A percentile compares a stretch with the other conserved stretches of the same genome.
phyloP scores from a whole-genome alignment of 2,329 filamentous ascomycete species.

The Verticillium nonalfalfae region DNA sequence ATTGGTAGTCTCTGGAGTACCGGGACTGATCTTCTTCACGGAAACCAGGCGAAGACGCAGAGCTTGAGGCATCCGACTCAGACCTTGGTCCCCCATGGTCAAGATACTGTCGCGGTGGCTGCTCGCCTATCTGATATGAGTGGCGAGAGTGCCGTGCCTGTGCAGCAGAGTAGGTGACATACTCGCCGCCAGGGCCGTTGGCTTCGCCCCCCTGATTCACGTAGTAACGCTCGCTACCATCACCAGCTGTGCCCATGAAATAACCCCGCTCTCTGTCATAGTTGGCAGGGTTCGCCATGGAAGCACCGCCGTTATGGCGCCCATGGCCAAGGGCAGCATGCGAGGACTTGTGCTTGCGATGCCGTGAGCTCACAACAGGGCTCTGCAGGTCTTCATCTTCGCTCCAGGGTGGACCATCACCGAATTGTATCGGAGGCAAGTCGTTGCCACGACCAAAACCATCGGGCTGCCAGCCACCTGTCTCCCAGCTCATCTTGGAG shows the following conservation, averaged over 20 bases:
- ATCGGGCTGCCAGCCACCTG: constrained; percentile 40
- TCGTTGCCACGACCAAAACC: constrained; percentile 52
- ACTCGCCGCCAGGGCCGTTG: constrained; percentile 72
- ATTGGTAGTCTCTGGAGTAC: constrained; percentile 88
- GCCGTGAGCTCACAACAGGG: constrained; percentile 77
- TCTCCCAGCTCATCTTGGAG: constrained; percentile 53
- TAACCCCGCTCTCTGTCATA: constrained; percentile 59
- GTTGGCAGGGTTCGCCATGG: constrained; percentile 39
- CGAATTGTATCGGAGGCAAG: constrained; percentile 75
- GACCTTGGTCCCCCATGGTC: constrained; percentile 45
- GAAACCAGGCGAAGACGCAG: constrained; percentile 51
- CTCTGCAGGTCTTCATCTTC: constrained; percentile 94
- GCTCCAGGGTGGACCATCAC: constrained; percentile 85
- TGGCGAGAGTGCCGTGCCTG: constrained; percentile 52
- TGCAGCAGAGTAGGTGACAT: constrained; percentile 69
- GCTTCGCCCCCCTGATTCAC: constrained; percentile 62
- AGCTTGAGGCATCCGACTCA: constrained; percentile 53
- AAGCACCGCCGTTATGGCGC: constrained; percentile 35
- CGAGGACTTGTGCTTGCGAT: constrained; percentile 78
- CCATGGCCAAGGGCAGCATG: constrained; percentile 37
- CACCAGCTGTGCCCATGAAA: constrained; percentile 59
- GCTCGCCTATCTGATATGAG: constrained; percentile 37
- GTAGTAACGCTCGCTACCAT: constrained; percentile 71
- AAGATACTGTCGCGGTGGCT: constrained; percentile 36
- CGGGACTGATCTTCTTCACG: constrained; percentile 64